Evolutionary conservation across 176 grass and related monocot genomes (phyloP).

Genomic region (Musa beccarii): DNA sequence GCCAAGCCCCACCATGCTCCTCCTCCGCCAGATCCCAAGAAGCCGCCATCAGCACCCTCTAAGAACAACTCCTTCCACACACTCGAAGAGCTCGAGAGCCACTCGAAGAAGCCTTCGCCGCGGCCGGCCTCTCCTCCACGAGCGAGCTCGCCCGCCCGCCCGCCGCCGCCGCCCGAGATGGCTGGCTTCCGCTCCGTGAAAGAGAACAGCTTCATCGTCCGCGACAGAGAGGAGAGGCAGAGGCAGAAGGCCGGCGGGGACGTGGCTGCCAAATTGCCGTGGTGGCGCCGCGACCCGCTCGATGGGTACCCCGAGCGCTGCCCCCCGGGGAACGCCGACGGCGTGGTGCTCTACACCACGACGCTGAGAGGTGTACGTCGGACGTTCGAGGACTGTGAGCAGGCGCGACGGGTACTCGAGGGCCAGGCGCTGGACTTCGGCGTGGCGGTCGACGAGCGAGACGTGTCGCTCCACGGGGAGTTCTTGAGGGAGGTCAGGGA

Average conservation of each 20-base stretch:
- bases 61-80: slow-evolving; percentile 27
- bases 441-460: slow-evolving; percentile 49
- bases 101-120: background rate
- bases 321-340: slow-evolving; percentile 48
- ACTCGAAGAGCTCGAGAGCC: slow-evolving; percentile 1
- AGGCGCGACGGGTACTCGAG: slow-evolving; percentile 45
- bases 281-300: slow-evolving; percentile 56
- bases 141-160: too few relatives aligned
- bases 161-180: slow-evolving; percentile 29
- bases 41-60: slow-evolving; percentile 6
- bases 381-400: slow-evolving; percentile 97
- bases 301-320: slow-evolving; percentile 61
- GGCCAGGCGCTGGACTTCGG: slow-evolving; percentile 41
- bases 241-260: slow-evolving; percentile 2
- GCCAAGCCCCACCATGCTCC: background rate
- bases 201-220: slow-evolving; percentile 72
- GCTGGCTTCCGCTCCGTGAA: slow-evolving; percentile 47
- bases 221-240: slow-evolving; percentile 51
- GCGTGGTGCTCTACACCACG: slow-evolving; percentile 87
- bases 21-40: background rate
- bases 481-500: slow-evolving; percentile 76
- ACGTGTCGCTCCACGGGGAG: slow-evolving; percentile 69
- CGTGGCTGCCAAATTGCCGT: slow-evolving; percentile 21
- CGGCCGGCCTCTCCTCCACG: background rate
- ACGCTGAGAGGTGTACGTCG: slow-evolving; percentile 74